A percentile compares a stretch with the other conserved stretches of the same genome.
These are phyloP conservation scores for Yamadazyma insecticola DNA, from an alignment of 805 yeast species.

Conservation along the genomic window DNA sequence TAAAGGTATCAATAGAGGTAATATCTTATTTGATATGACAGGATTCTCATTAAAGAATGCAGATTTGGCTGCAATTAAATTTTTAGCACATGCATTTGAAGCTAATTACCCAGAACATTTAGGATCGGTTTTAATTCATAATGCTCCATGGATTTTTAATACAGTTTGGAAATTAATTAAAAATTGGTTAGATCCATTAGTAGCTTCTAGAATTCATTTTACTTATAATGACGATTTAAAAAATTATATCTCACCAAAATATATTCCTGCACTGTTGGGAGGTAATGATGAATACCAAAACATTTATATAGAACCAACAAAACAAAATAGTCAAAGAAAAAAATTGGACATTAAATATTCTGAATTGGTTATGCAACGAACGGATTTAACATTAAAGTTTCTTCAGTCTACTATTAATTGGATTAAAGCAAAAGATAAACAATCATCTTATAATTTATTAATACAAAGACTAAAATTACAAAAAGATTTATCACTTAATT, in stretches of 20 bases:
- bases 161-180: conserved; percentile 88
- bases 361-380: conserved; percentile 26
- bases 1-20: conserved; percentile 57
- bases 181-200: conserved; percentile 92
- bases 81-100: conserved; percentile 79
- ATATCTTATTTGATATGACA: conserved; percentile 75
- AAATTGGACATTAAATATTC: conserved; percentile 28
- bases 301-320: conserved; percentile 53
- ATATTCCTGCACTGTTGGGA: conserved; percentile 66
- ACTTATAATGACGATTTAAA: conserved; percentile 67
- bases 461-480: conserved; percentile 52
- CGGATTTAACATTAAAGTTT: conserved; percentile 45
- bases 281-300: conserved; percentile 59
- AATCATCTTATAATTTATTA: conserved; percentile 41
- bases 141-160: conserved; percentile 93
- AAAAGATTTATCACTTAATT: conserved; percentile 52
- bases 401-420: conserved; percentile 65
- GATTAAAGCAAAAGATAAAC: conserved; percentile 55
- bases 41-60: conserved; percentile 83
- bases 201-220: conserved; percentile 81
- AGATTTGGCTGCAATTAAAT: conserved; percentile 86
- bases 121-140: conserved; percentile 77
- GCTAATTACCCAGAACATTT: conserved; percentile 92
- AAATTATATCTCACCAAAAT: conserved; percentile 49
- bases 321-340: conserved; percentile 37